Conservation (phyloP, 352 stramenopile genomes). For the Globisporangium acanthophoron region DNA sequence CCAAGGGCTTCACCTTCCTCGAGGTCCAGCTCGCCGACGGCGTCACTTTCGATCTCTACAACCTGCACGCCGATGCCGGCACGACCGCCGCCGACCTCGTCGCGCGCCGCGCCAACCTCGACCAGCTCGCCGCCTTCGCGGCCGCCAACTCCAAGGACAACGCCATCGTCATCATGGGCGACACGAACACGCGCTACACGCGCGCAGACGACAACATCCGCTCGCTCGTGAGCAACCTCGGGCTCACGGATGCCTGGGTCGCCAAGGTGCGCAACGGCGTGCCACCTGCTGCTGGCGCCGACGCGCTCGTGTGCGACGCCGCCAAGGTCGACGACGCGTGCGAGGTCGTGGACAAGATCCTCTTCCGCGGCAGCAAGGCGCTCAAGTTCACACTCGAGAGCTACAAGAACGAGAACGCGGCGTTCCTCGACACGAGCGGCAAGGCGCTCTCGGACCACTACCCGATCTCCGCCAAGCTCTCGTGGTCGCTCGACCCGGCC, state of each 20-base stretch:
- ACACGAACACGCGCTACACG: constrained; percentile 55
- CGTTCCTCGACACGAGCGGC: constrained; percentile 28
- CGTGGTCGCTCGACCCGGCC: constrained; percentile 24
- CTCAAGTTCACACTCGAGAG: constrained; percentile 33
- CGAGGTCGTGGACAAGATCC: constrained; percentile 59
- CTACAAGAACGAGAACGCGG: constrained; percentile 37
- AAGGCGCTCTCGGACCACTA: constrained; percentile 41
- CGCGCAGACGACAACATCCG: constrained; percentile 32
- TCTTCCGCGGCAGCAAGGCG: constrained; percentile 47
- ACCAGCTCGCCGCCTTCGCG: constrained; percentile 43
- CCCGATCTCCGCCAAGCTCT: constrained; percentile 37
- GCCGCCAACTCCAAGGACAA: constrained; percentile 35
- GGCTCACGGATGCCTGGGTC: constrained; percentile 41
- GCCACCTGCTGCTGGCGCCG: constrained; percentile 22
- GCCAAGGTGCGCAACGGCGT: constrained; percentile 30
- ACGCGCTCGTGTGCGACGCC: constrained; percentile 31
- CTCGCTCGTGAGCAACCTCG: constrained; percentile 21
- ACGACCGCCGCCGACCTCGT: constrained; percentile 21
- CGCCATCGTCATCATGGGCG: constrained; percentile 43
- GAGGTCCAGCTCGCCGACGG: constrained; percentile 37
- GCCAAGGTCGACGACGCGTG: constrained; percentile 33
- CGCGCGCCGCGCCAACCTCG: constrained; percentile 30
- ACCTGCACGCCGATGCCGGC: constrained; percentile 42
- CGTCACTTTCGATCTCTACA: constrained; percentile 41
- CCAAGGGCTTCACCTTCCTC: constrained; percentile 47